A percentile compares a stretch with the other conserved stretches of the same genome.
These are phyloP conservation scores for Colletotrichum sp. DNA, from an alignment of 2,329 filamentous ascomycete genomes.

Conservation along the genomic window DNA sequence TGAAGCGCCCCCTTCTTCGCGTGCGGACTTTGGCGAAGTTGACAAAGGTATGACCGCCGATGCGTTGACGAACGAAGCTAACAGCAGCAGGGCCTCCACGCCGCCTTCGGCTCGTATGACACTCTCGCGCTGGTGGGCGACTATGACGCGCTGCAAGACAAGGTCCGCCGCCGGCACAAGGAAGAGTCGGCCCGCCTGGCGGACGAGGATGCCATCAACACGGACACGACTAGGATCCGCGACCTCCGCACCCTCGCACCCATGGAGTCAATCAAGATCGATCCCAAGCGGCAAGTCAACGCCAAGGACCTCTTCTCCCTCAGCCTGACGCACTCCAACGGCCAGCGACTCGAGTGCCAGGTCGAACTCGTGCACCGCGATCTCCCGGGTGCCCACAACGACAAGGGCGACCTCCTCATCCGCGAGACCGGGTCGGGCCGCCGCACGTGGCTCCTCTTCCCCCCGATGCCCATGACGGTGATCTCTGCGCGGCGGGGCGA, in stretches of 20 bases:
- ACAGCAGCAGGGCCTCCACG: slow-evolving; percentile 56
- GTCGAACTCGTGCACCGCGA: slow-evolving; percentile 89
- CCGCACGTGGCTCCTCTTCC: slow-evolving; percentile 83
- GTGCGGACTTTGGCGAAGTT: slow-evolving; percentile 88
- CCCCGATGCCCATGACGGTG: slow-evolving; percentile 76
- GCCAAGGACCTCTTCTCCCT: slow-evolving; percentile 91
- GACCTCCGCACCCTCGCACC: slow-evolving; percentile 80
- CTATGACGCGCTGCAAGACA: slow-evolving; percentile 77
- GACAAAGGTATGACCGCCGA: slow-evolving; percentile 63
- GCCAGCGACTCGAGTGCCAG: slow-evolving; percentile 87
- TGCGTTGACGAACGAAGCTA: neutral
- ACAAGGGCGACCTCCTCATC: slow-evolving; percentile 85
- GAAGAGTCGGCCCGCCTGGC: slow-evolving; percentile 74
- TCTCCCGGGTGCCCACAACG: slow-evolving; percentile 69
- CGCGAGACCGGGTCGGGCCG: slow-evolving; percentile 83
- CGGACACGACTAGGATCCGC: slow-evolving; percentile 81
- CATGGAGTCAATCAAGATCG: slow-evolving; percentile 72
- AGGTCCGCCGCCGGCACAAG: slow-evolving; percentile 69
- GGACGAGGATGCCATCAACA: slow-evolving; percentile 85
- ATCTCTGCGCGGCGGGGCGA: slow-evolving; percentile 84
- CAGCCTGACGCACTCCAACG: slow-evolving; percentile 84
- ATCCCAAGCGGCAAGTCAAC: slow-evolving; percentile 80
- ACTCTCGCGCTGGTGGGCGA: slow-evolving; percentile 44
- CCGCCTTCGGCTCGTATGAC: slow-evolving; percentile 54
- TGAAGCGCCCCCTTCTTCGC: slow-evolving; percentile 87